These are phyloP conservation scores for Austroboletus niveus DNA, from an alignment of 1,284 basidiomycete genomes.

Conservation along the genomic window DNA sequence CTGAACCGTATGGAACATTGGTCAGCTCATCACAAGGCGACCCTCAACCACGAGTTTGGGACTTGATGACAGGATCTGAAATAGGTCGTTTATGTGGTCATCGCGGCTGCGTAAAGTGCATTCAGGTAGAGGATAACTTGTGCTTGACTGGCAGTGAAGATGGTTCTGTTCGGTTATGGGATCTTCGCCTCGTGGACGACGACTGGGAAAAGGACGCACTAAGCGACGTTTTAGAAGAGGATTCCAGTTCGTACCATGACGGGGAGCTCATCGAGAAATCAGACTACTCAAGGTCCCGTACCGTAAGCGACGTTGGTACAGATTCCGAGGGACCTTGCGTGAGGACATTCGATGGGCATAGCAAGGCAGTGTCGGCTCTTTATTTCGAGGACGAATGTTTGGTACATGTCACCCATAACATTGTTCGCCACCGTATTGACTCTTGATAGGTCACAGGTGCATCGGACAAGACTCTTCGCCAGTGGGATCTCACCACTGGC, in stretches of 20 bases:
- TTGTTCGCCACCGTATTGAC: constrained; percentile 10
- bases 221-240: constrained; percentile 63
- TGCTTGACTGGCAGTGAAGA: constrained; percentile 92
- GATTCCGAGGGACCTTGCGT: constrained; percentile 58
- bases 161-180: constrained; percentile 84
- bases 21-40: constrained; percentile 86
- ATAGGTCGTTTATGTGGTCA: constrained; percentile 83
- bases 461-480: constrained; percentile 96
- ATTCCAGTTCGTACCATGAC: constrained; percentile 35
- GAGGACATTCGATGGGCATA: constrained; percentile 86
- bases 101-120: constrained; percentile 76
- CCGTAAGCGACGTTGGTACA: constrained; percentile 29
- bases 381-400: constrained; percentile 96
- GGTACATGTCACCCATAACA: constrained; percentile 44
- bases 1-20: constrained; percentile 93
- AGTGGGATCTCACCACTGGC: constrained; percentile 97
- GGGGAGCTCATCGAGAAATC: constrained; percentile 34
- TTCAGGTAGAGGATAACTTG: constrained; percentile 92
- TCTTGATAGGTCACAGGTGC: constrained; percentile 84
- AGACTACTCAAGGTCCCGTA: constrained; percentile 37
- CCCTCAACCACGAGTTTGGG: constrained; percentile 82
- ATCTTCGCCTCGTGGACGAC: constrained; percentile 78
- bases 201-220: constrained; percentile 60
- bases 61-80: constrained; percentile 78
- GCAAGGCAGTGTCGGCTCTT: constrained; percentile 86